Evolutionary conservation across 2,329 filamentous ascomycete genomes (phyloP).

Genomic region (Sarocladium kiliense): DNA sequence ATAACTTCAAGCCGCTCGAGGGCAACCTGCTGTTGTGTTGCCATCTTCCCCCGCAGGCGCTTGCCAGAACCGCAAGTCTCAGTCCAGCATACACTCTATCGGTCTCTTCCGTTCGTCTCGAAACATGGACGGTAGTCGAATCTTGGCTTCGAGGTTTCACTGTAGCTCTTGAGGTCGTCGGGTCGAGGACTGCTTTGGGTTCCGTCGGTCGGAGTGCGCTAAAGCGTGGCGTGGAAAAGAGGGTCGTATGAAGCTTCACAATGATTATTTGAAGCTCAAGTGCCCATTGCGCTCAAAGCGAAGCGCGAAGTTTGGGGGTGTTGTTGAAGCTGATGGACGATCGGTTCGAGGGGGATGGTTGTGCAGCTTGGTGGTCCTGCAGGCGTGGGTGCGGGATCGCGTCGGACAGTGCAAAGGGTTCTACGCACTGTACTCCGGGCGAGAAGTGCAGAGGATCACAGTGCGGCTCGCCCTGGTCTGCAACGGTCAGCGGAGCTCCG

Average conservation of each 20-base stretch:
- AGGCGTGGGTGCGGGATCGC: not conserved
- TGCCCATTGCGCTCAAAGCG: not conserved
- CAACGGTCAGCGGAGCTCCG: slow-evolving; percentile 4
- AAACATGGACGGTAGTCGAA: not conserved
- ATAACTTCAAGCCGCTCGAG: slow-evolving; percentile 51
- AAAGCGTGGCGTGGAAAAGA: too few species aligned
- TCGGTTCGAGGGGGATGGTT: not conserved
- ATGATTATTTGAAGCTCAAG: not conserved
- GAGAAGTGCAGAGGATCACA: too few species aligned
- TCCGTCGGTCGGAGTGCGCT: too few species aligned
- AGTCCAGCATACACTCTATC: slow-evolving; percentile 1
- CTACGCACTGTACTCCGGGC: not conserved
- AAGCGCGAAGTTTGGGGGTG: not conserved
- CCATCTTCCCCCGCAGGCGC: slow-evolving; percentile 28
- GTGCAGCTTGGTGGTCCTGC: not conserved
- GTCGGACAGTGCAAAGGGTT: not conserved
- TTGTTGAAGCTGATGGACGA: not conserved
- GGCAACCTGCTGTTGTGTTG: slow-evolving; percentile 46
- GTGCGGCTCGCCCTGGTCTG: not conserved
- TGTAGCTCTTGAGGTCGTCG: not conserved
- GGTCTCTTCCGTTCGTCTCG: not conserved
- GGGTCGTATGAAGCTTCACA: not conserved
- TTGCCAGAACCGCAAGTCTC: slow-evolving; percentile 6
- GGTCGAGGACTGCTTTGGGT: not conserved
- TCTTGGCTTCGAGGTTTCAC: not conserved